phyloP scores from a whole-genome alignment of 176 grass and related monocot species.

The Neostapfia colusana region DNA sequence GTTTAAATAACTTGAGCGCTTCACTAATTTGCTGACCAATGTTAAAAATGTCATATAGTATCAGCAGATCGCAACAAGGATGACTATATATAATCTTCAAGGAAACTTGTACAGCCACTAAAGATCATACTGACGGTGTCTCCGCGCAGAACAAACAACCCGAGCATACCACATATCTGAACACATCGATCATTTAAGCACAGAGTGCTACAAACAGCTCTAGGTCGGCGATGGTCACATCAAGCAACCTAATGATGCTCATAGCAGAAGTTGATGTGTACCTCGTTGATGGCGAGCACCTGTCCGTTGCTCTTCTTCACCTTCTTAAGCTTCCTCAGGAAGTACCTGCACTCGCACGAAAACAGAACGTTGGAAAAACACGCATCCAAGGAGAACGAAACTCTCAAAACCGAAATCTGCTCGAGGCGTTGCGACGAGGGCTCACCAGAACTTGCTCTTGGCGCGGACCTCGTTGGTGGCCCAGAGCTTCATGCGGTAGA shows the following conservation, averaged over 20 bases:
- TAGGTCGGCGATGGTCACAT: neutral
- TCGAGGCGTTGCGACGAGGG: neutral
- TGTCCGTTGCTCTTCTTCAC: constrained; percentile 94
- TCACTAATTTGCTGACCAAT: neutral
- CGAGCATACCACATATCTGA: neutral
- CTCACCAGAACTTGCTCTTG: constrained; percentile 84
- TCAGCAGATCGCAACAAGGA: neutral
- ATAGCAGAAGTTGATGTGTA: constrained; percentile 1
- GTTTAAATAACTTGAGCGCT: neutral
- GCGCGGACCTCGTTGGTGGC: constrained; percentile 81
- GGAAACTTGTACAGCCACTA: neutral
- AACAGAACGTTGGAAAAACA: neutral
- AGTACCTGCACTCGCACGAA: constrained; percentile 46
- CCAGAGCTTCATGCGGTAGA: constrained; percentile 92
- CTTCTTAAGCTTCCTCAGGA: constrained; percentile 87
- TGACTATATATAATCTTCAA: neutral
- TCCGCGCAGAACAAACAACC: neutral
- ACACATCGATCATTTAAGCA: neutral
- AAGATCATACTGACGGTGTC: neutral
- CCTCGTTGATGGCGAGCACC: constrained; percentile 78
- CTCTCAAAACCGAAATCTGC: neutral
- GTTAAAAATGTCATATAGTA: neutral
- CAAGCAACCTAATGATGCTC: neutral
- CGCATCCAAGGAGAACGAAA: neutral
- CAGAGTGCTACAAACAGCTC: neutral